phyloP scores from a whole-genome alignment of 1,284 basidiomycete genomes.

The Coriolopsis trogii region DNA sequence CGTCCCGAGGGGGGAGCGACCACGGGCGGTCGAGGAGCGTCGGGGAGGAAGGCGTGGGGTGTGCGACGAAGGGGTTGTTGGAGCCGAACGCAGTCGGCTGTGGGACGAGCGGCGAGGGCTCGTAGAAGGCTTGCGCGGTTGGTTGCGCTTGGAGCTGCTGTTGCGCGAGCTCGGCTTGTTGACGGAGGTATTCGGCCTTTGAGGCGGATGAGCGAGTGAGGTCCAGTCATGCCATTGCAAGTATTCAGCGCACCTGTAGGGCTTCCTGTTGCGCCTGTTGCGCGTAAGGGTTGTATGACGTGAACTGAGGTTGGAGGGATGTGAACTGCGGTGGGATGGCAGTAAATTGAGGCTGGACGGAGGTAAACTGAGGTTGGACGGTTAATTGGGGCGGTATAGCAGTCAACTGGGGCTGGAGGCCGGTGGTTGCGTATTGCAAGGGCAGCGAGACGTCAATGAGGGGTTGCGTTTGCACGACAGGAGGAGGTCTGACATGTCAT shows the following conservation, averaged over 20 bases:
- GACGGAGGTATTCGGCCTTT: slow-evolving; percentile 65
- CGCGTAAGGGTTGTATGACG: slow-evolving; percentile 92
- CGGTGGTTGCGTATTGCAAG: slow-evolving; percentile 40
- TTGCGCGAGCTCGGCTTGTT: slow-evolving; percentile 64
- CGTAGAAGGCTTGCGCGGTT: slow-evolving; percentile 40
- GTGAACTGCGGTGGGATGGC: slow-evolving; percentile 73
- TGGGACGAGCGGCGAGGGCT: slow-evolving; percentile 46
- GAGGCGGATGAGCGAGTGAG: slow-evolving; percentile 52
- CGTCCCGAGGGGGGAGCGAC: slow-evolving; percentile 26
- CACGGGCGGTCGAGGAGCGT: slow-evolving; percentile 27
- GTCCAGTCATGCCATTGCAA: slow-evolving; percentile 86
- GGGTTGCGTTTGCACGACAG: slow-evolving; percentile 1
- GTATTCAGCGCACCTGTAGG: slow-evolving; percentile 45
- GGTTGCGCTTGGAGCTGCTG: slow-evolving; percentile 21
- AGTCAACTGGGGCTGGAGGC: slow-evolving; percentile 55
- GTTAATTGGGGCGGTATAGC: slow-evolving; percentile 31
- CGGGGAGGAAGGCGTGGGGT: slow-evolving; percentile 41
- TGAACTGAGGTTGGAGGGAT: slow-evolving; percentile 57
- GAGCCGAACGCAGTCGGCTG: slow-evolving; percentile 76
- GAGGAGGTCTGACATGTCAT: not conserved
- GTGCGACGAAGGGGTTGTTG: slow-evolving; percentile 88
- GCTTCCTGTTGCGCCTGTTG: slow-evolving; percentile 87
- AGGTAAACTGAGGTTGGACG: not conserved
- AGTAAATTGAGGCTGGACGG: slow-evolving; percentile 48
- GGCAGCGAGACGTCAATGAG: slow-evolving; percentile 33